Conservation (phyloP, 495 filamentous ascomycete genomes). For the Copromyces sp. region DNA sequence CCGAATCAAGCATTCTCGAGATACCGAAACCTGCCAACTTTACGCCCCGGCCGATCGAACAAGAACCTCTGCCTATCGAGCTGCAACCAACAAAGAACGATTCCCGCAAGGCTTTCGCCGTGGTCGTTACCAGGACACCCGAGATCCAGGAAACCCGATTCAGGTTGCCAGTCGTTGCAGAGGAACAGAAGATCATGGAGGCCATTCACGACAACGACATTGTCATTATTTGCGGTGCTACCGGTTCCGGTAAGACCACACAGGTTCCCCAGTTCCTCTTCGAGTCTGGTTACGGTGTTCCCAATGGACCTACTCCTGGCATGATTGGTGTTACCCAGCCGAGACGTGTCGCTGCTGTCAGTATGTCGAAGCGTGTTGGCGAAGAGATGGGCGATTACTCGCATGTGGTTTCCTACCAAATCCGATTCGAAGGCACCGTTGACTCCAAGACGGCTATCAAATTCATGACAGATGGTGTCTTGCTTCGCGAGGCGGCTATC, state of each 20-base stretch:
- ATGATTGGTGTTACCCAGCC: slow-evolving; percentile 95
- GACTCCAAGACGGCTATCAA: slow-evolving; percentile 85
- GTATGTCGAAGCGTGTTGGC: slow-evolving; percentile 86
- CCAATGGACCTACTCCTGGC: slow-evolving; percentile 66
- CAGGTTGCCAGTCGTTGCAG: slow-evolving; percentile 80
- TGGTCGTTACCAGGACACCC: slow-evolving; percentile 56
- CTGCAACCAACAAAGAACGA: slow-evolving; percentile 53
- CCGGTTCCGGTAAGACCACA: slow-evolving; percentile 94
- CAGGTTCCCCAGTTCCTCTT: slow-evolving; percentile 94
- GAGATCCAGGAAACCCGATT: slow-evolving; percentile 70
- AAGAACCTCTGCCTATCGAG: slow-evolving; percentile 69
- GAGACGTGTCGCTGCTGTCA: slow-evolving; percentile 82
- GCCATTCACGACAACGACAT: slow-evolving; percentile 80
- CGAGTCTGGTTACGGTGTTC: slow-evolving; percentile 84
- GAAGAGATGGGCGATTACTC: slow-evolving; percentile 69
- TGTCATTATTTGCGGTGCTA: slow-evolving; percentile 90
- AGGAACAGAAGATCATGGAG: slow-evolving; percentile 98
- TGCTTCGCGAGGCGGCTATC: slow-evolving; percentile 81
- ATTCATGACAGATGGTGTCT: slow-evolving; percentile 98
- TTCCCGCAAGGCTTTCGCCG: slow-evolving; percentile 64
- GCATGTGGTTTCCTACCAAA: slow-evolving; percentile 75
- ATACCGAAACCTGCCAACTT: slow-evolving; percentile 43
- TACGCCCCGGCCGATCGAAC: slow-evolving; percentile 49
- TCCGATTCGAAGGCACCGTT: slow-evolving; percentile 82
- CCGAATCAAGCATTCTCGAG: slow-evolving; percentile 24